Percentiles rank a stretch among this genome's conserved stretches.
Evolutionary conservation across 352 stramenopile genomes (phyloP).

Genomic region (Plasmopara muralis): DNA sequence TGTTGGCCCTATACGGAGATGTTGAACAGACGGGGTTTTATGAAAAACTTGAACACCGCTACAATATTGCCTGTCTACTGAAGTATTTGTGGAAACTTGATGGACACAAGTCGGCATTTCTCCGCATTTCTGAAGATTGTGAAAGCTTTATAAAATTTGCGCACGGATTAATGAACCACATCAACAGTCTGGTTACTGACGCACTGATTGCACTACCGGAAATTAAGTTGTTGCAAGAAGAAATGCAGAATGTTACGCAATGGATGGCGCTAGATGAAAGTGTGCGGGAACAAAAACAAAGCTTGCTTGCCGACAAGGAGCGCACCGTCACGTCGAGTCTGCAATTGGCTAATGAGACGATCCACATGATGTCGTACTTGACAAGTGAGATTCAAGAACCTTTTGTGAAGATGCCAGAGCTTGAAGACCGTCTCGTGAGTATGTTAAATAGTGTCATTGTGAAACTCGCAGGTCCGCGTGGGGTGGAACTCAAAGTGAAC

Average conservation of each 20-base stretch:
- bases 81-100: constrained; percentile 96
- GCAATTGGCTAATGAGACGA: constrained; percentile 95
- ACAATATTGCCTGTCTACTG: constrained; percentile 94
- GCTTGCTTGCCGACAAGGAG: constrained; percentile 83
- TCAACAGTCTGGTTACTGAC: constrained; percentile 94
- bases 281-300: constrained; percentile 87
- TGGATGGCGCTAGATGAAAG: constrained; percentile 86
- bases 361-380: constrained; percentile 97
- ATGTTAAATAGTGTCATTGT: constrained; percentile 96
- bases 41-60: constrained; percentile 95
- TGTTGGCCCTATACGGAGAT: constrained; percentile 97
- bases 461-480: constrained; percentile 91
- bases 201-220: constrained; percentile 94
- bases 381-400: constrained; percentile 92
- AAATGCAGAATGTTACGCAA: constrained; percentile 77
- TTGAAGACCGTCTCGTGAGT: constrained; percentile 91
- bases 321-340: constrained; percentile 90
- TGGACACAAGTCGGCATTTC: constrained; percentile 93
- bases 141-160: constrained; percentile 97
- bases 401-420: constrained; percentile 90
- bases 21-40: constrained; percentile 98
- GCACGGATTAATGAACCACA: constrained; percentile 99
- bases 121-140: constrained; percentile 88
- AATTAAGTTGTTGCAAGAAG: constrained; percentile 91
- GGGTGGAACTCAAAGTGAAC: constrained; percentile 94